A percentile compares a stretch with the other conserved stretches of the same genome.
phyloP scores from a whole-genome alignment of 2,329 filamentous ascomycete species.

The Colletotrichum brevisporum region DNA sequence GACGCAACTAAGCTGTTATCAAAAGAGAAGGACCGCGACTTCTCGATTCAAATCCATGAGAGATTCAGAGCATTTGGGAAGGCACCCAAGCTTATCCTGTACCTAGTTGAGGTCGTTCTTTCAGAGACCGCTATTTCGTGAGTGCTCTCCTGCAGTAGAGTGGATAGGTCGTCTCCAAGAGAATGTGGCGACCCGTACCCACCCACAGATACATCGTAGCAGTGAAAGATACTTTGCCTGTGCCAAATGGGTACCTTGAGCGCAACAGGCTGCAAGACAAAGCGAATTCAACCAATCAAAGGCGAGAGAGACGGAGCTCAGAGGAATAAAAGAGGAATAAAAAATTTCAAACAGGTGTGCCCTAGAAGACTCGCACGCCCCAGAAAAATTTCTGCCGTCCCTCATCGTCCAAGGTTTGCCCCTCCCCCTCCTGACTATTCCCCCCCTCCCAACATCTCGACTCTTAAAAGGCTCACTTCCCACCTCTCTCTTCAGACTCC shows the following conservation, averaged over 20 bases:
- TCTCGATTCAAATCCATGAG: too few relatives aligned
- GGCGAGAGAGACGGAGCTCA: too few relatives aligned
- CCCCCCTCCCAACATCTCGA: not conserved
- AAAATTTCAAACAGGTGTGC: too few relatives aligned
- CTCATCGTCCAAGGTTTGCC: slow-evolving; percentile 2
- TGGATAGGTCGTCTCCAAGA: slow-evolving; percentile 15
- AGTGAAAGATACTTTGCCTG: not conserved
- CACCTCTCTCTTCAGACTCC: not conserved
- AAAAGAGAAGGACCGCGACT: too few relatives aligned
- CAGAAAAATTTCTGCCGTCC: not conserved
- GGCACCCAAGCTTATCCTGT: not conserved
- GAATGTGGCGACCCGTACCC: not conserved
- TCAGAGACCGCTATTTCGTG: slow-evolving; percentile 26
- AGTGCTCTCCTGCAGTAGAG: not conserved
- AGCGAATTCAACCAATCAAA: not conserved
- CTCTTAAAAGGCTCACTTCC: slow-evolving; percentile 12
- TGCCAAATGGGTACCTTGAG: too few relatives aligned
- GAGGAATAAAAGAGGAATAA: too few relatives aligned
- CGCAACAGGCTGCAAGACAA: not conserved
- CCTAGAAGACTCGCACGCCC: too few relatives aligned
- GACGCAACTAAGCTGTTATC: too few relatives aligned
- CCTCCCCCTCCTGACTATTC: not conserved
- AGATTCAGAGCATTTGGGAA: too few relatives aligned
- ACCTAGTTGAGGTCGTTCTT: not conserved
- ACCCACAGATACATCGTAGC: not conserved